Evolutionary conservation across 2,329 filamentous ascomycete genomes (phyloP), one percentile per base, ranked within the genome.

Genomic region (Cladosporium sp.): DNA sequence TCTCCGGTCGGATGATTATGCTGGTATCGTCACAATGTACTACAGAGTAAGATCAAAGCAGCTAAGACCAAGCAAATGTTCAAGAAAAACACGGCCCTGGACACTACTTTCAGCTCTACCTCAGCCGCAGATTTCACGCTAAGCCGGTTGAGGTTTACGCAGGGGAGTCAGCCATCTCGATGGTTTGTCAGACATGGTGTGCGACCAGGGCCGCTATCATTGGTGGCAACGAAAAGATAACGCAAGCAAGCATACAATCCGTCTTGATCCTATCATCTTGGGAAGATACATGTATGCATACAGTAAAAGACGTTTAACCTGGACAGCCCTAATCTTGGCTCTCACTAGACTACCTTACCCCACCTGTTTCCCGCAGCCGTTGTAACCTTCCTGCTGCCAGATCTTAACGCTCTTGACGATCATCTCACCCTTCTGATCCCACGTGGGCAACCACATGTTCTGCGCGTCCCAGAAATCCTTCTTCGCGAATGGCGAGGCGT

Each of bases 391-490:
- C 71, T 83, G 80, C 74, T 83, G 81, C 78, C 75, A 82, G 76
- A 83, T 83, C 74, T 77, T 78, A 58, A 78, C 77, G 62, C 75
- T 77, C 74, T 76, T 78, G 67, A 78, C 66, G 26, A 66, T 67
- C 74, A 78, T 76, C 66, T 84, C 73, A n/a, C 80, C 76, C 52
- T 73, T 72, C 62, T 76, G 67, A 65, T 73, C 67, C 76, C 76
- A 78, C 5, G 76, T 78, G 10, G 76, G 76, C 50, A 72, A 71
- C 77, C 77, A 78, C 62, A 75, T 72, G 62, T 75, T 68, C 21
- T 73, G 71, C 10, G 73, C 75, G 50, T 88, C 80, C 91, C 91
- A 95, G 76, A 96, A 96, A 74, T 94, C 91, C 72, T 85, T 86
- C 77, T 84, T 86, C 8, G 91, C 91, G 12, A 85, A 89, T 1